Percentiles rank a stretch among this genome's conserved stretches.
Evolutionary conservation across 768 basidiomycete species (phyloP).

Genomic region (Rhizopogon vinicolor): DNA sequence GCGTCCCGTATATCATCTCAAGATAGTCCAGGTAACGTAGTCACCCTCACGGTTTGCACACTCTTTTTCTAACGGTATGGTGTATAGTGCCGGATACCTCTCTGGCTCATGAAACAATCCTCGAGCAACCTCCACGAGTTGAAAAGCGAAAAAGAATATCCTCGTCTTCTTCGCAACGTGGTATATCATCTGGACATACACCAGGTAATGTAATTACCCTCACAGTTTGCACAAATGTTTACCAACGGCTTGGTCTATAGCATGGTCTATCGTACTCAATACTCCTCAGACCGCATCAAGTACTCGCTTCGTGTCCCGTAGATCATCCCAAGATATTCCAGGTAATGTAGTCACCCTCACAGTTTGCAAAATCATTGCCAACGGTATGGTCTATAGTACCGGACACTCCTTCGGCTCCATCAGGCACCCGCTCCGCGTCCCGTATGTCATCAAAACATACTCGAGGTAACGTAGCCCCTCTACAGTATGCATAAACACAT

Average conservation of each 20-base stretch:
- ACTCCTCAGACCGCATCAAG: not conserved
- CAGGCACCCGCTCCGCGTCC: not conserved
- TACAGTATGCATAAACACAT: too few relatives aligned
- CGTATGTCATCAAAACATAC: not conserved
- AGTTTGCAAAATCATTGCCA: not conserved
- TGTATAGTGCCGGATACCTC: not conserved
- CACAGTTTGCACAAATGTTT: not conserved
- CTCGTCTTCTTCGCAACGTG: not conserved
- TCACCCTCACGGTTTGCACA: not conserved
- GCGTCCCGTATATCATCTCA: not conserved
- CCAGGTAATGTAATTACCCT: not conserved
- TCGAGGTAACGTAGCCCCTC: not conserved
- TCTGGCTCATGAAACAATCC: not conserved
- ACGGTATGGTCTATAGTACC: not conserved
- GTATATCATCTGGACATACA: not conserved
- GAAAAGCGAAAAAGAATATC: constrained; percentile 19
- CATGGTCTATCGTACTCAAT: not conserved
- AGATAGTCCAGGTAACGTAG: not conserved
- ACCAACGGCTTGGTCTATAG: not conserved
- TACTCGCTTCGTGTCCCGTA: not conserved
- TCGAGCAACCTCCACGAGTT: constrained; percentile 3
- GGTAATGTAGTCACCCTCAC: not conserved
- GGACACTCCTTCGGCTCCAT: not conserved
- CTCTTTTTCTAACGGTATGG: not conserved
- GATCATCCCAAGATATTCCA: not conserved